Evolutionary conservation across 371 early-diverging fungal species (phyloP).

Genomic region (Mortierella sp.): DNA sequence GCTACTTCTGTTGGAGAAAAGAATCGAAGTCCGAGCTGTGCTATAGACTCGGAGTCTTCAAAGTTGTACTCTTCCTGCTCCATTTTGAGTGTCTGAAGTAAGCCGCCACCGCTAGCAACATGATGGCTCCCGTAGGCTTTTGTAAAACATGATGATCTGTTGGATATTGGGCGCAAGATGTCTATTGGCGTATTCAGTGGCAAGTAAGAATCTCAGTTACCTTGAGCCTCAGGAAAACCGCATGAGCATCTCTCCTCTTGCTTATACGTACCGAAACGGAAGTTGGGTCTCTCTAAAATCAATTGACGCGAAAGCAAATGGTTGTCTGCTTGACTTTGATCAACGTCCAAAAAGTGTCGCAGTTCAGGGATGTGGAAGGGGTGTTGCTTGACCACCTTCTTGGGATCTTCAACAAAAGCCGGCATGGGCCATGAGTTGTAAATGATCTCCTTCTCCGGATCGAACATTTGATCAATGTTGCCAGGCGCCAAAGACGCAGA

Average conservation of each 20-base stretch:
- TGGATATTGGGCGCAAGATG: slow-evolving; percentile 63
- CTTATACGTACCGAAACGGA: slow-evolving; percentile 70
- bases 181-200: slow-evolving; percentile 57
- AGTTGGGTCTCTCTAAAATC: slow-evolving; percentile 72
- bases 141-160: slow-evolving; percentile 75
- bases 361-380: slow-evolving; percentile 51
- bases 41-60: slow-evolving; percentile 58
- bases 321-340: slow-evolving; percentile 43
- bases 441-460: slow-evolving; percentile 52
- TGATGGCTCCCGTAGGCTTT: slow-evolving; percentile 61
- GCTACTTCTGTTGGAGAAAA: slow-evolving; percentile 82
- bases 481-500: slow-evolving; percentile 24
- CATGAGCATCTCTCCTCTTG: no score
- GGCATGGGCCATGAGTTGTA: slow-evolving; percentile 67
- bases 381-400: slow-evolving; percentile 15
- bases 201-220: no score
- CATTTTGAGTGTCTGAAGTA: slow-evolving; percentile 39
- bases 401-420: slow-evolving; percentile 27
- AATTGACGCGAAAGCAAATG: slow-evolving; percentile 68
- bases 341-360: slow-evolving; percentile 58
- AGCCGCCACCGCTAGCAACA: slow-evolving; percentile 33
- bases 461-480: slow-evolving; percentile 18
- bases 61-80: slow-evolving; percentile 59
- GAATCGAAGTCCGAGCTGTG: slow-evolving; percentile 75
- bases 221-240: no score